A percentile compares a stretch with the other conserved stretches of the same genome.
phyloP scores from a whole-genome alignment of 1,284 basidiomycete genomes.

The Inonotus obliquus region DNA sequence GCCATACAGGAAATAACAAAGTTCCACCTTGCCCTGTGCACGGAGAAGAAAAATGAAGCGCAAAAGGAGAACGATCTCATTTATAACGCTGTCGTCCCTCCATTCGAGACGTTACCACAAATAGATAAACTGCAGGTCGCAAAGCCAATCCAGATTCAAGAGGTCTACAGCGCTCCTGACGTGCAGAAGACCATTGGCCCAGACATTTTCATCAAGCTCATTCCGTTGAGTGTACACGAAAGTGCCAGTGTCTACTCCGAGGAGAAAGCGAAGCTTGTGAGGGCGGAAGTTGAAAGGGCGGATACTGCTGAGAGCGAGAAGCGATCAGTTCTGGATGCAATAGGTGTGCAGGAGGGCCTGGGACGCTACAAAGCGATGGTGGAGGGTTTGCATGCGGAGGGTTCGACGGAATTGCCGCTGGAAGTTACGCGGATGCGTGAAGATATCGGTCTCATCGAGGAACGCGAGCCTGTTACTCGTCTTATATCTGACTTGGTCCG shows the following conservation, averaged over 20 bases:
- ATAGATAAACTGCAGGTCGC: conserved; percentile 82
- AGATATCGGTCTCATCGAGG: conserved; percentile 67
- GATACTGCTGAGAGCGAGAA: conserved; percentile 83
- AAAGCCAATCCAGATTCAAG: conserved; percentile 85
- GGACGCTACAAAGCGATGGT: conserved; percentile 72
- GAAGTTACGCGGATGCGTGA: conserved; percentile 77
- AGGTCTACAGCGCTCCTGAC: conserved; percentile 87
- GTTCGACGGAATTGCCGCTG: conserved; percentile 58
- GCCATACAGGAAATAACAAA: conserved; percentile 82
- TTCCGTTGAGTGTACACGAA: conserved; percentile 95
- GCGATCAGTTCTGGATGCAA: conserved; percentile 74
- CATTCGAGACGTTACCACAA: conserved; percentile 72
- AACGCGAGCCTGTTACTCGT: conserved; percentile 57
- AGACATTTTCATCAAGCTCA: conserved; percentile 85
- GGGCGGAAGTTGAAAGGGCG: conserved; percentile 83
- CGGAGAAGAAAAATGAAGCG: conserved; percentile 74
- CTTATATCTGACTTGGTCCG: conserved; percentile 59
- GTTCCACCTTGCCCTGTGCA: conserved; percentile 73
- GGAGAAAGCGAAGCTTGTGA: conserved; percentile 95
- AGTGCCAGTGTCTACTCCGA: conserved; percentile 96
- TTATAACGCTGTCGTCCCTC: conserved; percentile 91
- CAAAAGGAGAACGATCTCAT: conserved; percentile 95
- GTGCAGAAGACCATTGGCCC: conserved; percentile 94
- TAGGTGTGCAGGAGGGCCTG: conserved; percentile 80
- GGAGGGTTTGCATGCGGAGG: conserved; percentile 65